Percentiles rank a stretch among this genome's conserved stretches.
These are phyloP conservation scores for Colletotrichum orchidophilum DNA, from an alignment of 2,329 filamentous ascomycete genomes.

Conservation along the genomic window DNA sequence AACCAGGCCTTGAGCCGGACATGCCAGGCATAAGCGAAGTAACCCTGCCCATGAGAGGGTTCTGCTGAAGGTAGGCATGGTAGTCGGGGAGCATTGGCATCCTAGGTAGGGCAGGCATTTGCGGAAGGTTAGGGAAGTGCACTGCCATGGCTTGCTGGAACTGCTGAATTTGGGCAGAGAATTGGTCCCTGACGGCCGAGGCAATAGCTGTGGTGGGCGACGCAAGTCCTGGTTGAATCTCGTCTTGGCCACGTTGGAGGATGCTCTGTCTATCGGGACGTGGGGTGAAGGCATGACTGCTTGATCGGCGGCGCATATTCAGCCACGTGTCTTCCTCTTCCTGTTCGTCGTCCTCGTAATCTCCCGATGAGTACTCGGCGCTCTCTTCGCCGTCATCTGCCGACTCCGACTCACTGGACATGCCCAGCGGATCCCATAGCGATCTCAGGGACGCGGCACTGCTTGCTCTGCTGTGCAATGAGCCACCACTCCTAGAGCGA, in stretches of 20 bases:
- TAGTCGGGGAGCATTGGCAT: constrained; percentile 76
- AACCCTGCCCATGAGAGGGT: constrained; percentile 75
- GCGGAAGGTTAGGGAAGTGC: constrained; percentile 67
- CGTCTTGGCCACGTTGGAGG: constrained; percentile 26
- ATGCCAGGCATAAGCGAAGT: constrained; percentile 78
- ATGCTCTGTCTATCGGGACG: constrained; percentile 27
- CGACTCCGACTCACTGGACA: constrained; percentile 53
- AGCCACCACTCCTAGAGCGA: constrained; percentile 72
- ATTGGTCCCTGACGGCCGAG: constrained; percentile 76
- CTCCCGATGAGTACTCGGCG: constrained; percentile 56
- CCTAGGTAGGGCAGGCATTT: constrained; percentile 61
- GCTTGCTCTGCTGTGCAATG: constrained; percentile 67
- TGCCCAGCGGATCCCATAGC: constrained; percentile 66
- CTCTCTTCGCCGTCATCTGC: constrained; percentile 52
- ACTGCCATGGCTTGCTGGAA: constrained; percentile 77
- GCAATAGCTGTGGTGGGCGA: constrained; percentile 71
- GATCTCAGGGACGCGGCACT: constrained; percentile 75
- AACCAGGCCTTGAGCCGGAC: constrained; percentile 58
- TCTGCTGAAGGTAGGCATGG: constrained; percentile 69
- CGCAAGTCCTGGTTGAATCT: constrained; percentile 45
- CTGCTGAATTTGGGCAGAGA: constrained; percentile 78
- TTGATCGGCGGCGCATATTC: constrained; percentile 47
- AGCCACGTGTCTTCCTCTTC: constrained; percentile 52
- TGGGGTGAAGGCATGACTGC: constrained; percentile 37
- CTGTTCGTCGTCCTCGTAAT: constrained; percentile 53